Evolutionary conservation across 2,329 filamentous ascomycete species (phyloP).

Genomic region (Diaporthe nobilis): DNA sequence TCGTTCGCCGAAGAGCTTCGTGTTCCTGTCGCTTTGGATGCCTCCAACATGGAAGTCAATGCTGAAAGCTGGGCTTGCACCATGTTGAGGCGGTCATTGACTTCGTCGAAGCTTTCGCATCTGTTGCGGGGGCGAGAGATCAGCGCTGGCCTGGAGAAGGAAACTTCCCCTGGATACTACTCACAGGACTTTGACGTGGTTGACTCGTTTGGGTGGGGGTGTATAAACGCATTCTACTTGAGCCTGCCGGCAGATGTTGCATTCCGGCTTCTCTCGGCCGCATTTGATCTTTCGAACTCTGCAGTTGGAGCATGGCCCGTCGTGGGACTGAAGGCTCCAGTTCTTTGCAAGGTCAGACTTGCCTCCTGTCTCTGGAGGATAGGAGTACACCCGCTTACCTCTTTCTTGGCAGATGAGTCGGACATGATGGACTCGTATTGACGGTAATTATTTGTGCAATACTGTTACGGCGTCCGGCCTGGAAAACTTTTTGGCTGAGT

Average conservation of each 20-base stretch:
- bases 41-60: conserved; percentile 15
- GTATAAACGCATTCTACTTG: conserved; percentile 17
- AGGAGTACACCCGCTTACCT: not conserved
- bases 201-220: conserved; percentile 9
- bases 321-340: conserved; percentile 21
- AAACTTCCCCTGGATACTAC: not conserved
- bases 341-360: not conserved
- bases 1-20: not conserved
- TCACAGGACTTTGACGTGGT: conserved; percentile 21
- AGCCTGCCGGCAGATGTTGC: conserved; percentile 10
- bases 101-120: conserved; percentile 24
- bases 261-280: conserved; percentile 18
- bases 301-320: conserved; percentile 23
- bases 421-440: not conserved
- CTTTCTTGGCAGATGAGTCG: conserved; percentile 17
- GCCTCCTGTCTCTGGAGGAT: not conserved
- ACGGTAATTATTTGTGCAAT: not conserved
- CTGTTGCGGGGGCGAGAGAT: not conserved
- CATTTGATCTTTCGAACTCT: conserved; percentile 18
- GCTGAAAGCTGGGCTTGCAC: conserved; percentile 18
- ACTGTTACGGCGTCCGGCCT: conserved; percentile 7
- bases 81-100: conserved; percentile 18
- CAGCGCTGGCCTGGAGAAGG: not conserved
- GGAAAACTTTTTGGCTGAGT: not conserved
- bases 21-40: not conserved